Evolutionary conservation across 768 basidiomycete genomes (phyloP).

Genomic region (Gautieria morchelliformis): DNA sequence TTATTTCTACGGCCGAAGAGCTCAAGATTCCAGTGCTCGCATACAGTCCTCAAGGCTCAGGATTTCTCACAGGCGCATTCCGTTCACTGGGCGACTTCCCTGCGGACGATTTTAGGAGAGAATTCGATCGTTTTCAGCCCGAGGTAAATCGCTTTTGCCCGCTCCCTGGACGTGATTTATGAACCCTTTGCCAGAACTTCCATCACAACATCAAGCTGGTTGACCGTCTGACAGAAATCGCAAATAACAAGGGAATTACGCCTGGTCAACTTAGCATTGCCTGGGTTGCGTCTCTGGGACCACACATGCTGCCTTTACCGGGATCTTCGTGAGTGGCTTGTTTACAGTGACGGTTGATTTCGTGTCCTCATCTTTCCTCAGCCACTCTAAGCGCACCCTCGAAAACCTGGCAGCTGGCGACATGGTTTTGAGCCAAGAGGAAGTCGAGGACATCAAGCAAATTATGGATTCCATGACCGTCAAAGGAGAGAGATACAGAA

Average conservation of each 20-base stretch:
- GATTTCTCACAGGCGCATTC: slow-evolving; percentile 43
- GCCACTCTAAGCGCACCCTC: slow-evolving; percentile 29
- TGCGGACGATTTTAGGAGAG: neutral
- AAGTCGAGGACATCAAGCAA: slow-evolving; percentile 30
- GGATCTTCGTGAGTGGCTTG: slow-evolving; percentile 31
- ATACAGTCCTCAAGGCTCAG: slow-evolving; percentile 51
- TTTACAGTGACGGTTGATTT: slow-evolving; percentile 16
- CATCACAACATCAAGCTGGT: slow-evolving; percentile 34
- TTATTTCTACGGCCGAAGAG: slow-evolving; percentile 43
- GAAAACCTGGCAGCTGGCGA: slow-evolving; percentile 37
- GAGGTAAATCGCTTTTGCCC: slow-evolving; percentile 22
- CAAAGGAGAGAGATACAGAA: slow-evolving; percentile 31
- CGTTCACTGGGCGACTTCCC: slow-evolving; percentile 28
- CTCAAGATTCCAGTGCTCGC: slow-evolving; percentile 46
- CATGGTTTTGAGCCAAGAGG: slow-evolving; percentile 30
- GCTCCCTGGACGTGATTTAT: neutral
- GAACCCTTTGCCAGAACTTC: slow-evolving; percentile 23
- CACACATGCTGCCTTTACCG: slow-evolving; percentile 39
- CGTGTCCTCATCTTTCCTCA: slow-evolving; percentile 16
- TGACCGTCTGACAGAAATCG: slow-evolving; percentile 30
- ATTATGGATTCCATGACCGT: slow-evolving; percentile 27
- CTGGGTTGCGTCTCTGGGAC: slow-evolving; percentile 31
- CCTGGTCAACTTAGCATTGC: slow-evolving; percentile 30
- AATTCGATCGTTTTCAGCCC: slow-evolving; percentile 17
- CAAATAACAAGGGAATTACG: slow-evolving; percentile 31